Conservation (phyloP, 495 filamentous ascomycete species). For the Penicillium macrosclerotiorum region DNA sequence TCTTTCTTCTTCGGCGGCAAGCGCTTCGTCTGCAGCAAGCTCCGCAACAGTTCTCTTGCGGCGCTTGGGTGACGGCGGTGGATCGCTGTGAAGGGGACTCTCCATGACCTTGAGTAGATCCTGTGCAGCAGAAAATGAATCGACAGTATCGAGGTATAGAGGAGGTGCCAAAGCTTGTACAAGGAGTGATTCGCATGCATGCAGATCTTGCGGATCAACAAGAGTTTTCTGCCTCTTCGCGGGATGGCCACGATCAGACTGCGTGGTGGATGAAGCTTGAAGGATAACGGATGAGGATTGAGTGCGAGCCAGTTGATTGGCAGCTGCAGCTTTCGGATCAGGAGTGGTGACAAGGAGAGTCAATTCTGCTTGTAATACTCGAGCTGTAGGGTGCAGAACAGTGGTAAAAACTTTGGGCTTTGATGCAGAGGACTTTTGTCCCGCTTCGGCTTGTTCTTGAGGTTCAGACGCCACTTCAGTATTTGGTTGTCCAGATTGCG, state of each 20-base stretch:
- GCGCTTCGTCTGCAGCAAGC: conserved; percentile 87
- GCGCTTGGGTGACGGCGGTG: conserved; percentile 78
- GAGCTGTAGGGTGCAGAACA: conserved; percentile 81
- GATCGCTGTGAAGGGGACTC: conserved; percentile 71
- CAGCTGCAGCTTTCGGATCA: conserved; percentile 45
- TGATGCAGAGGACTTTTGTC: conserved; percentile 44
- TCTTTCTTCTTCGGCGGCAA: conserved; percentile 81
- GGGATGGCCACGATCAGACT: conserved; percentile 46
- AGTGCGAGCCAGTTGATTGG: conserved; percentile 43
- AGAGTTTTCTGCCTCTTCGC: conserved; percentile 77
- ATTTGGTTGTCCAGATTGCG: conserved; percentile 20
- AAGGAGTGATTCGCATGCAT: conserved; percentile 69
- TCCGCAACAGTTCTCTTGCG: conserved; percentile 94
- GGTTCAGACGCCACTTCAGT: conserved; percentile 27
- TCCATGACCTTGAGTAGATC: conserved; percentile 64
- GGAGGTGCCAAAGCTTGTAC: conserved; percentile 67
- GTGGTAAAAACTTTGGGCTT: conserved; percentile 70
- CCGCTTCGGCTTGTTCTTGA: conserved; percentile 51
- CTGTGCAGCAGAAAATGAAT: conserved; percentile 63
- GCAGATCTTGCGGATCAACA: conserved; percentile 68
- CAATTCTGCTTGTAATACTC: conserved; percentile 71
- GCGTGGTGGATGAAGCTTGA: conserved; percentile 62
- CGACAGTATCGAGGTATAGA: conserved; percentile 72
- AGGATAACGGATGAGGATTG: conserved; percentile 52
- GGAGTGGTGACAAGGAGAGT: conserved; percentile 72